Percentiles rank a stretch among this genome's conserved stretches.
These are phyloP conservation scores for Neodidymelliopsis sp. DNA, from an alignment of 2,329 filamentous ascomycete species.

Conservation along the genomic window DNA sequence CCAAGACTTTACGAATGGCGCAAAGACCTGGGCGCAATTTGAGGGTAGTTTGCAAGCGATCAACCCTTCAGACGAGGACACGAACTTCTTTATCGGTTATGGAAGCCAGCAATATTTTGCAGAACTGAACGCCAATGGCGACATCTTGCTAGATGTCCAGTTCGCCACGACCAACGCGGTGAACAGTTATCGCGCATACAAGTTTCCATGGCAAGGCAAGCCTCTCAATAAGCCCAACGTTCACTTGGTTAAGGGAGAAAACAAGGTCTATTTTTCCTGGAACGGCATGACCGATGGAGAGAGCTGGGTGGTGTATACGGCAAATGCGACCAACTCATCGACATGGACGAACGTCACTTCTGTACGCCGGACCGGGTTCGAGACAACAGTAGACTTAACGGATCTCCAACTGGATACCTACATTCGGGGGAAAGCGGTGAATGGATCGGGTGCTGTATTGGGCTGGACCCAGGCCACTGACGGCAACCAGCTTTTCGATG, in stretches of 20 bases:
- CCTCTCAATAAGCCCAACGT: slow-evolving; percentile 28
- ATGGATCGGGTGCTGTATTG: slow-evolving; percentile 7
- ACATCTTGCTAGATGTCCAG: slow-evolving; percentile 53
- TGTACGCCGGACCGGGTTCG: slow-evolving; percentile 24
- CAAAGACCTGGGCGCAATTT: slow-evolving; percentile 47
- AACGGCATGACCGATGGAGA: slow-evolving; percentile 39
- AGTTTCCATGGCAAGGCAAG: slow-evolving; percentile 30
- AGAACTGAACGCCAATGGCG: slow-evolving; percentile 53
- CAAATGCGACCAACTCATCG: slow-evolving; percentile 20
- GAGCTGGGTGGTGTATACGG: slow-evolving; percentile 38
- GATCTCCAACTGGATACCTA: slow-evolving; percentile 14
- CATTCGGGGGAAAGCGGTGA: slow-evolving; percentile 23
- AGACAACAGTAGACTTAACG: slow-evolving; percentile 19
- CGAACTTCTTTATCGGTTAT: slow-evolving; percentile 58
- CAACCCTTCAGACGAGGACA: slow-evolving; percentile 33
- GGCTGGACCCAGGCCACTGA: slow-evolving; percentile 21
- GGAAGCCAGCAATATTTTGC: slow-evolving; percentile 58
- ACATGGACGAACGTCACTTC: slow-evolving; percentile 21
- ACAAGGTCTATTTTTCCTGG: slow-evolving; percentile 33
- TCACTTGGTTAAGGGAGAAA: slow-evolving; percentile 18
- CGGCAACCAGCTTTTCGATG: slow-evolving; percentile 18
- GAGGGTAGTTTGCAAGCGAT: slow-evolving; percentile 54
- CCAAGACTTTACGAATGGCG: slow-evolving; percentile 50
- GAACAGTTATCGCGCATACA: slow-evolving; percentile 49
- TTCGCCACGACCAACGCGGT: slow-evolving; percentile 46